Conservation (phyloP, 208 protist genomes). For the Leishmania arabica region DNA sequence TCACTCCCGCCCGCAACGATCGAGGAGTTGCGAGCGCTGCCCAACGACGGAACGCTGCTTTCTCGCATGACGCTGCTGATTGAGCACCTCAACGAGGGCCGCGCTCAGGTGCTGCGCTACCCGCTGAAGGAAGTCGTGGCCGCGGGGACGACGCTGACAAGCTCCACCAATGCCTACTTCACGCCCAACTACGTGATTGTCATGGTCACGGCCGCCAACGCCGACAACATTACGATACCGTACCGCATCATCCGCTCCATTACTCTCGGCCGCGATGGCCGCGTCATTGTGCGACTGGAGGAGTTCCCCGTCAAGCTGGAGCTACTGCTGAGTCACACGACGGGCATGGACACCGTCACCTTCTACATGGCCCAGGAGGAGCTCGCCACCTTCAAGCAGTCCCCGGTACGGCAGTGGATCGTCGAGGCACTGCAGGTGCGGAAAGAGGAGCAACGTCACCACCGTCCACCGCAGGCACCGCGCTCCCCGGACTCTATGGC, state of each 20-base stretch:
- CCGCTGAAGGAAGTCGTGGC: constrained; percentile 64
- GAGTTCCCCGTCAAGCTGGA: constrained; percentile 87
- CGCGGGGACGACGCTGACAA: constrained; percentile 66
- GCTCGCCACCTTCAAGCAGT: constrained; percentile 76
- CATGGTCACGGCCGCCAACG: constrained; percentile 74
- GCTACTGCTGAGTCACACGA: constrained; percentile 67
- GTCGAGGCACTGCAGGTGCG: constrained; percentile 57
- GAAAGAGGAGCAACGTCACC: constrained; percentile 38
- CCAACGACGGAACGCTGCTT: constrained; percentile 76
- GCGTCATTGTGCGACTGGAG: constrained; percentile 79
- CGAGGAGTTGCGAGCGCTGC: constrained; percentile 56
- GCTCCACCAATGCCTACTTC: constrained; percentile 75
- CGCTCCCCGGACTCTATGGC: constrained; percentile 6
- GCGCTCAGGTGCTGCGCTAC: constrained; percentile 68
- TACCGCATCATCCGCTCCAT: constrained; percentile 85
- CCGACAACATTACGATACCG: constrained; percentile 88
- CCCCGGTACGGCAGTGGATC: constrained; percentile 81
- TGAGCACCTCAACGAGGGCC: constrained; percentile 62
- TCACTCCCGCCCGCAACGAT: constrained; percentile 36
- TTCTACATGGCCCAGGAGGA: constrained; percentile 61
- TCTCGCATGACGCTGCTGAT: constrained; percentile 74
- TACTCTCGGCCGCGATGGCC: constrained; percentile 75
- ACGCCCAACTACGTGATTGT: constrained; percentile 82
- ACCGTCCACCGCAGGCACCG: constrained; percentile 5
- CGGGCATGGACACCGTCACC: constrained; percentile 79